Conservation (phyloP, 768 basidiomycete species). For the Mycena rosella region DNA sequence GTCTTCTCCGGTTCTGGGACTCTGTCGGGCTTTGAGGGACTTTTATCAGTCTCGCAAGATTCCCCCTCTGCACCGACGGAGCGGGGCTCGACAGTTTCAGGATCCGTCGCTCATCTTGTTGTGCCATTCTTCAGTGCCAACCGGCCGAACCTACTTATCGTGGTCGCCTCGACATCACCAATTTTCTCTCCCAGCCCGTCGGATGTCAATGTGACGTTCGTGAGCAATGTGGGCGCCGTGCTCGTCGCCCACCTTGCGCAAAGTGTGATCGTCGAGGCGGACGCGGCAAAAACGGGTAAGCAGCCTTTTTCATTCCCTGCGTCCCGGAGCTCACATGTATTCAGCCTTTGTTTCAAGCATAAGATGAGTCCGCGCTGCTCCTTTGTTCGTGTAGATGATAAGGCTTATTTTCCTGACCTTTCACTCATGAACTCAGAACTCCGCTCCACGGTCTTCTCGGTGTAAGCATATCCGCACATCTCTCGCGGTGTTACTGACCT, state of each 20-base stretch:
- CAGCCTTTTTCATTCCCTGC: neutral
- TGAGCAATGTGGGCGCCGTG: slow-evolving; percentile 20
- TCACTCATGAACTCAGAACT: slow-evolving; percentile 32
- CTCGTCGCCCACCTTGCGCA: slow-evolving; percentile 20
- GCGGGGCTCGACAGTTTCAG: neutral
- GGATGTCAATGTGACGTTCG: slow-evolving; percentile 26
- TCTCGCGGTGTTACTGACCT: neutral
- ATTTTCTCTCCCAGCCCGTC: slow-evolving; percentile 16
- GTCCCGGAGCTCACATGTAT: neutral
- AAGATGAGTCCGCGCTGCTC: slow-evolving; percentile 32
- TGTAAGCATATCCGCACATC: no score
- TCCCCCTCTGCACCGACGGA: neutral
- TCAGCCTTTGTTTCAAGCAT: slow-evolving; percentile 31
- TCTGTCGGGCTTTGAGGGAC: slow-evolving; percentile 17
- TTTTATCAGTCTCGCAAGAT: neutral
- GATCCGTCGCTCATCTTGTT: slow-evolving; percentile 22
- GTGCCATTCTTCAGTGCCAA: slow-evolving; percentile 28
- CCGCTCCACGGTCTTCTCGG: slow-evolving; percentile 32
- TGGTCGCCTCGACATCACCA: slow-evolving; percentile 13
- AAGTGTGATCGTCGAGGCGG: slow-evolving; percentile 24
- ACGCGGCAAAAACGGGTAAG: slow-evolving; percentile 29
- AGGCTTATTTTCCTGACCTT: neutral
- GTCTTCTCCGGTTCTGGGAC: slow-evolving; percentile 7
- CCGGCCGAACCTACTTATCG: slow-evolving; percentile 27
- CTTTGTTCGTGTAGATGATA: neutral